Conservation (phyloP, 1,139 yeast genomes). For the Nadsonia commutata region DNA sequence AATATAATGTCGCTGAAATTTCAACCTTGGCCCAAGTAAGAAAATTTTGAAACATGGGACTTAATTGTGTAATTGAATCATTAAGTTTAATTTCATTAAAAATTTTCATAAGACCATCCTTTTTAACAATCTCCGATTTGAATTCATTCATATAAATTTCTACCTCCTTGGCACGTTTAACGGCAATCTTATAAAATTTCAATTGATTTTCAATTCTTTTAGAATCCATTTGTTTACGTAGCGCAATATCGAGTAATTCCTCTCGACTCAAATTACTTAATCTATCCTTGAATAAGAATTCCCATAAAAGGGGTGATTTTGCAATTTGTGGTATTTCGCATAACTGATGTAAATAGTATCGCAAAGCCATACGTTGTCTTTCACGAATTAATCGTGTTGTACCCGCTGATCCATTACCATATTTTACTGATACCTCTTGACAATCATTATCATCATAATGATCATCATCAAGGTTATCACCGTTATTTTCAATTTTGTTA, state of each 20-base stretch:
- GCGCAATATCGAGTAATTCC: slow-evolving; percentile 40
- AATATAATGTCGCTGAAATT: slow-evolving; percentile 70
- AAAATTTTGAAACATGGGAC: slow-evolving; percentile 53
- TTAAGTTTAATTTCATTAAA: slow-evolving; percentile 50
- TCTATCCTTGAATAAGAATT: slow-evolving; percentile 35
- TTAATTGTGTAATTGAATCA: slow-evolving; percentile 40
- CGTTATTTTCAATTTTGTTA: slow-evolving; percentile 5
- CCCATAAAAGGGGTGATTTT: slow-evolving; percentile 34
- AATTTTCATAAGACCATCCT: slow-evolving; percentile 37
- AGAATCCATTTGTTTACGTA: slow-evolving; percentile 46
- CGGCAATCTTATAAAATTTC: slow-evolving; percentile 58
- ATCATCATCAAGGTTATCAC: slow-evolving; percentile 8
- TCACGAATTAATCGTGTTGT: slow-evolving; percentile 35
- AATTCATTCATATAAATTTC: slow-evolving; percentile 39
- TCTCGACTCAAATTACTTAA: slow-evolving; percentile 24
- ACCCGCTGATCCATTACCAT: slow-evolving; percentile 1
- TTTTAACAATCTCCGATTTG: slow-evolving; percentile 34
- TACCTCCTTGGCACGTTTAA: slow-evolving; percentile 31
- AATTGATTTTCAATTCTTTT: slow-evolving; percentile 49
- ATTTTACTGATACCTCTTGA: slow-evolving; percentile 3
- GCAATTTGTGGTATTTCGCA: slow-evolving; percentile 41
- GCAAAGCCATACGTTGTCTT: slow-evolving; percentile 54
- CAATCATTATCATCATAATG: slow-evolving; percentile 10
- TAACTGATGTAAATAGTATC: slow-evolving; percentile 53
- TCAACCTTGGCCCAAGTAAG: slow-evolving; percentile 74